Percentiles rank a stretch among this genome's conserved stretches.
Conservation (phyloP, 2,329 filamentous ascomycete species). For the Aspergillus sp. region DNA sequence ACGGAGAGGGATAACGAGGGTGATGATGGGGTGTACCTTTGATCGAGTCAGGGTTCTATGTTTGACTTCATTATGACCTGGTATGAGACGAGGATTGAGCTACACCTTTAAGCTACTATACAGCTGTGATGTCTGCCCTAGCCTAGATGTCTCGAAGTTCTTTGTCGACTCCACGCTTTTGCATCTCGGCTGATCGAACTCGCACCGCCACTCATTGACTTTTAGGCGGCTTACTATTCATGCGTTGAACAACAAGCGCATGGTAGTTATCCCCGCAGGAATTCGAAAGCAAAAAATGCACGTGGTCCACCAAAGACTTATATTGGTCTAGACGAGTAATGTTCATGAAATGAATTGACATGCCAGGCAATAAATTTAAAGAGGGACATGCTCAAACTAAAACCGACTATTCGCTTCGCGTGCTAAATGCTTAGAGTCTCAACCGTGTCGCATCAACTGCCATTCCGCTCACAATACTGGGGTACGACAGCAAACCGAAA, state of each 20-base stretch:
- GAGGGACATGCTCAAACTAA: conserved; percentile 24
- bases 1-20: conserved; percentile 9
- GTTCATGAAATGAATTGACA: conserved; percentile 5
- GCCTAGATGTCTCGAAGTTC: neutral
- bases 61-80: neutral
- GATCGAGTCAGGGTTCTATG: conserved; percentile 3
- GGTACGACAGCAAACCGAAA: conserved; percentile 16
- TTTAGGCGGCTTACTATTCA: neutral
- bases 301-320: conserved; percentile 17
- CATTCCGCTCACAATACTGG: conserved; percentile 23
- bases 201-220: neutral
- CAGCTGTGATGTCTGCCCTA: neutral
- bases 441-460: conserved; percentile 30
- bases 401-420: conserved; percentile 37
- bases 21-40: conserved; percentile 38
- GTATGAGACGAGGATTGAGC: neutral
- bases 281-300: conserved; percentile 1
- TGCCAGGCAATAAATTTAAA: conserved; percentile 8
- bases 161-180: neutral
- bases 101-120: neutral
- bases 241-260: neutral
- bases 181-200: neutral
- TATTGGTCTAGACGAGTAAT: conserved; percentile 20
- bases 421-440: conserved; percentile 42
- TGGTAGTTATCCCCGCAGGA: neutral